These are phyloP conservation scores for Actinomortierella wolfii DNA, from an alignment of 371 early-diverging fungal species.

Conservation along the genomic window DNA sequence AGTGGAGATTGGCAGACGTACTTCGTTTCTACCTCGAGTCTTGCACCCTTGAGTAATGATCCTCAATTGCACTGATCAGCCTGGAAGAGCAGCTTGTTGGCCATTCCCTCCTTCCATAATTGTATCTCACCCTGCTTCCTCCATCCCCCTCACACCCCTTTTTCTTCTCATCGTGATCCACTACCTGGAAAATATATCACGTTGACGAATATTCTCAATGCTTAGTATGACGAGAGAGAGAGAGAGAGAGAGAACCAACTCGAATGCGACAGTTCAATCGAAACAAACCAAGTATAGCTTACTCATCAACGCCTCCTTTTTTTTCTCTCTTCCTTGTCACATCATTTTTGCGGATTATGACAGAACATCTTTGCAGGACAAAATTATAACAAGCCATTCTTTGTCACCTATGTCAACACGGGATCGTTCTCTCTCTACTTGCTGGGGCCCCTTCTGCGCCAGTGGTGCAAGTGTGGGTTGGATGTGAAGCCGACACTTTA, in stretches of 20 bases:
- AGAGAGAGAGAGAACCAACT: too few relatives aligned
- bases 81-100: too few relatives aligned
- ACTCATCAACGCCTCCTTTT: not conserved
- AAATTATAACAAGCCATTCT: constrained; percentile 76
- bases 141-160: not conserved
- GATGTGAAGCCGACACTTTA: constrained; percentile 1
- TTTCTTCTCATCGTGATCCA: not conserved
- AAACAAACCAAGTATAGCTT: too few relatives aligned
- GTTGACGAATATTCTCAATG: not conserved
- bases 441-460: constrained; percentile 43
- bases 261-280: too few relatives aligned
- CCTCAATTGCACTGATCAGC: too few relatives aligned
- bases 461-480: constrained; percentile 12
- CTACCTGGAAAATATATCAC: not conserved
- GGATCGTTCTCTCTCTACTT: constrained; percentile 80
- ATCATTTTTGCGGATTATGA: constrained; percentile 5
- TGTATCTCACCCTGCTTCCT: not conserved
- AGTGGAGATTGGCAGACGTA: too few relatives aligned
- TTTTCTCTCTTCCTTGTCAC: not conserved
- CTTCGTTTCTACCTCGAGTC: too few relatives aligned
- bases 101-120: too few relatives aligned
- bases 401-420: constrained; percentile 81
- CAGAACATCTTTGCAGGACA: constrained; percentile 73
- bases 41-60: too few relatives aligned
- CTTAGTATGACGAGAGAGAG: constrained; percentile 9